Base-by-base conservation (phyloP, 345 rosid species). In the Hirschfeldia incana region DNA sequence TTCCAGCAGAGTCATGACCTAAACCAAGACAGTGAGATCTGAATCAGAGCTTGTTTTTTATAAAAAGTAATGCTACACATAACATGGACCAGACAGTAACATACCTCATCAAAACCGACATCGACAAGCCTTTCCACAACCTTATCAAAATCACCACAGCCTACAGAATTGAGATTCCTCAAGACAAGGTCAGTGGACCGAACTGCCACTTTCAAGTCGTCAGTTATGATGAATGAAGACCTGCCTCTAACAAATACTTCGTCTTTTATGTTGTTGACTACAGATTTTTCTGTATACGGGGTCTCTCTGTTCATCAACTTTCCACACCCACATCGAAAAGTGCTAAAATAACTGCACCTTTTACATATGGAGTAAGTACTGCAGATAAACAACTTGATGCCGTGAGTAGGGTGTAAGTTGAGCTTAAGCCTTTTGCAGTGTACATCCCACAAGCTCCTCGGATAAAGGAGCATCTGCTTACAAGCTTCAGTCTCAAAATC, bases 121-220 rank as follows among this genome's bases (percentile, higher is more conserved):
- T 60, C 63, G 17, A 76, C 44, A 30, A 60, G 28, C 69, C 12
- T 39, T 59, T 68, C 74, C 1, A 17, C 34, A 3, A 61, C 6
- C 53, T 69, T 60, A 32, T 6, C 1, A 60, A 76, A 2, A 69
- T 69, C 80, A 29, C 46, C 61, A 76, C 28, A 76, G 9, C 82
- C 75, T 4, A 49, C 2, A 1, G 51, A 49, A 1, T 32, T 73
- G 60, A 79, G 78, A 5, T 13, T 63, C 2, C 64, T 64, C 62
- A 79, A 12, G 74, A 64, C 57, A 37, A 69, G 21, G 16, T 10
- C 64, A 42, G 64, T 68, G 16, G 73, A 69, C 17, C 53, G 37
- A 8, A 69, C 64, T 21, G 26, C n/a, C 2, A 79, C 78, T 39
- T 67, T 36, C 72, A 79, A 55, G 68, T 73, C 78, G 4, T 79